Percentiles rank a stretch among this genome's conserved stretches.
phyloP scores from a whole-genome alignment of 2,329 filamentous ascomycete species.

The Metarhizium robertsii region DNA sequence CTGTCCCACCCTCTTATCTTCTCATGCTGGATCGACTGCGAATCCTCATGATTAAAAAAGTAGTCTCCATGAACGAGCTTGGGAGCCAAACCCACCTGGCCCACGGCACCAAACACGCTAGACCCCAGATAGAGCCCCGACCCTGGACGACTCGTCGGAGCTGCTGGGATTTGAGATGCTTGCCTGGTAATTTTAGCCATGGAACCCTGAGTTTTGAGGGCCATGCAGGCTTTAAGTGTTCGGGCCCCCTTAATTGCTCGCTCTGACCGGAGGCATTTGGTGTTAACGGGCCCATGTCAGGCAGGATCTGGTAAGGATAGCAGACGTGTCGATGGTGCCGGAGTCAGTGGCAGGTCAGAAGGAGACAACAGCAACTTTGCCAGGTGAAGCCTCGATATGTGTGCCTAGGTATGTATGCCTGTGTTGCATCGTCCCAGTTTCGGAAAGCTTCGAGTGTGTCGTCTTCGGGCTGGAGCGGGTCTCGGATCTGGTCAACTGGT shows the following conservation, averaged over 20 bases:
- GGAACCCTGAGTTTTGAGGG: neutral
- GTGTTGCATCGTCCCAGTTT: neutral
- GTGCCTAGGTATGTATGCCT: no score
- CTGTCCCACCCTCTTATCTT: neutral
- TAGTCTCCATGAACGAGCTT: neutral
- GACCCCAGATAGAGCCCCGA: neutral
- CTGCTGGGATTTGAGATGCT: neutral
- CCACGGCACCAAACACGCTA: neutral
- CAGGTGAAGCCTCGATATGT: neutral
- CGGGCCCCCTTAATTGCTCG: no score
- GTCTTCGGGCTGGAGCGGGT: neutral
- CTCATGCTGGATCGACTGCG: neutral
- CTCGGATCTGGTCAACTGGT: neutral
- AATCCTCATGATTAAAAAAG: neutral
- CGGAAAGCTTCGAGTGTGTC: neutral
- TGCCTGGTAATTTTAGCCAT: neutral
- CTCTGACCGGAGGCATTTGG: no score
- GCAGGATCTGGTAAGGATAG: neutral
- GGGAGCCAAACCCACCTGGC: neutral
- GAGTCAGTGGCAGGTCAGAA: neutral
- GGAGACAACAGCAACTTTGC: neutral
- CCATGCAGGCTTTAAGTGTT: neutral
- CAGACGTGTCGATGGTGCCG: neutral
- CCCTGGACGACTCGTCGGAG: neutral
- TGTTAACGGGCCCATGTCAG: no score